Percentiles rank a stretch among this genome's conserved stretches.
phyloP scores from a whole-genome alignment of 2,329 filamentous ascomycete species.

The Penicillium italicum region DNA sequence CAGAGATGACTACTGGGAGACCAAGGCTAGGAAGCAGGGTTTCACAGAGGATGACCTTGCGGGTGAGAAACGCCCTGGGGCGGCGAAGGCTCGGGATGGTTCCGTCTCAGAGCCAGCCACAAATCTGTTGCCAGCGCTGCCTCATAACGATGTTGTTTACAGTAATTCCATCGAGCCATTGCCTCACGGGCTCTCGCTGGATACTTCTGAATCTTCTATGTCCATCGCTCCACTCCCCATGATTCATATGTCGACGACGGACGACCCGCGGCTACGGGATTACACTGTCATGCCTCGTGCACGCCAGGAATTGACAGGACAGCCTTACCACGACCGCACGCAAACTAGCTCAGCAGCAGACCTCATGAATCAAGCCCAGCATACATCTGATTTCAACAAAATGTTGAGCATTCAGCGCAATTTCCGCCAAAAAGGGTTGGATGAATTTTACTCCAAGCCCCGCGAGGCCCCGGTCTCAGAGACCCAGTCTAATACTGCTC shows the following conservation, averaged over 20 bases:
- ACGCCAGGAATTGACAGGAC: constrained; percentile 83
- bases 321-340: constrained; percentile 81
- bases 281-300: constrained; percentile 80
- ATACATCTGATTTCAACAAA: constrained; percentile 89
- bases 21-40: constrained; percentile 92
- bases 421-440: constrained; percentile 73
- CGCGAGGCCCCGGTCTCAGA: constrained; percentile 69
- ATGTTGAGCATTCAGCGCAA: constrained; percentile 74
- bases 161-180: constrained; percentile 69
- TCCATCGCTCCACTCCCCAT: constrained; percentile 72
- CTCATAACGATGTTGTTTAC: constrained; percentile 85
- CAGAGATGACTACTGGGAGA: constrained; percentile 98
- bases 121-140: constrained; percentile 57
- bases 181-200: constrained; percentile 66
- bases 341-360: constrained; percentile 72
- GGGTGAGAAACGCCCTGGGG: constrained; percentile 92
- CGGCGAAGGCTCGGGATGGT: constrained; percentile 80
- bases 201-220: constrained; percentile 57
- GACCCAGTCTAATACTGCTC: constrained; percentile 28
- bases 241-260: constrained; percentile 76
- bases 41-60: constrained; percentile 96
- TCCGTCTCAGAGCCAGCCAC: constrained; percentile 65
- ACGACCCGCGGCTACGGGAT: constrained; percentile 72
- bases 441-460: constrained; percentile 75
- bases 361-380: constrained; percentile 78